A percentile compares a stretch with the other conserved stretches of the same genome.
These are phyloP conservation scores for Cornus kousa DNA, from an alignment of 148 eudicot species.

Conservation along the genomic window DNA sequence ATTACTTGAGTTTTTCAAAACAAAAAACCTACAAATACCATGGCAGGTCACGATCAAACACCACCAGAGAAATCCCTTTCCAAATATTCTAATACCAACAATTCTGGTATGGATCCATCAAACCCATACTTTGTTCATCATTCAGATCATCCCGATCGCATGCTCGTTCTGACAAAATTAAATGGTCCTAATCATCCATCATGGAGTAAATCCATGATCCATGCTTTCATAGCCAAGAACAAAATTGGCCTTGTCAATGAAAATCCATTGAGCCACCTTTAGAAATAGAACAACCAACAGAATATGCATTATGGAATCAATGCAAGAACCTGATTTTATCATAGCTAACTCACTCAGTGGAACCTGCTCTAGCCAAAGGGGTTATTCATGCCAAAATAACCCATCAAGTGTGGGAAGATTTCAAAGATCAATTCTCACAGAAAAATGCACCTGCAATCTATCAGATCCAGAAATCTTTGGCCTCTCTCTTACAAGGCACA, in stretches of 20 bases:
- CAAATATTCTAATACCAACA: no score
- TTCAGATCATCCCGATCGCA: background rate
- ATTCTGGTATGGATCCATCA: no score
- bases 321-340: background rate
- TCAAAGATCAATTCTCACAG: background rate
- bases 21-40: no score
- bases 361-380: slow-evolving; percentile 5
- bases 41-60: no score
- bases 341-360: slow-evolving; percentile 8
- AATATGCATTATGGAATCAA: no score
- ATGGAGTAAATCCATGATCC: no score
- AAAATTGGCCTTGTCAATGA: background rate
- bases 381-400: slow-evolving; percentile 9
- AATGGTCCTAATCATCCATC: background rate
- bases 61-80: no score
- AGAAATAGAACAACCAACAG: no score
- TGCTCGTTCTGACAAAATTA: background rate
- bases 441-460: background rate
- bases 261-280: background rate
- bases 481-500: background rate
- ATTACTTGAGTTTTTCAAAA: no score
- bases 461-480: background rate
- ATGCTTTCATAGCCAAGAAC: background rate
- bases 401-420: background rate
- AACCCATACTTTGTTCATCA: no score